phyloP scores from a whole-genome alignment of 352 stramenopile species.

The Globisporangium irregulare region DNA sequence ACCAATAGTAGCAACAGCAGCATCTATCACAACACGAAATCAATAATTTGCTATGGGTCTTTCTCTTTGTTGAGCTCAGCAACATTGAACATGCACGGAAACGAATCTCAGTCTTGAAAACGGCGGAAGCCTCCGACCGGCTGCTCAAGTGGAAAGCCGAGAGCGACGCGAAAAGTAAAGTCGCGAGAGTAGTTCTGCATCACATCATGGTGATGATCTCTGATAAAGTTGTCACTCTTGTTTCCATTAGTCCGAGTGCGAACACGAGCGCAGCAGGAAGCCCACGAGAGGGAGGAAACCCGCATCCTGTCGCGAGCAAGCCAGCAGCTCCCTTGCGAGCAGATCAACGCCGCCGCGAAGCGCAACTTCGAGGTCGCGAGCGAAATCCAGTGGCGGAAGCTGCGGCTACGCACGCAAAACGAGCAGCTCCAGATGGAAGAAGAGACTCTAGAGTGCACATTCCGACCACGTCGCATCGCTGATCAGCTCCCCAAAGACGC shows the following conservation, averaged over 20 bases:
- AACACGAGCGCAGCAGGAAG: slow-evolving; percentile 19
- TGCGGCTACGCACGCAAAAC: slow-evolving; percentile 20
- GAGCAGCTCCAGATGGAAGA: slow-evolving; percentile 26
- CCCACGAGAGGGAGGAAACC: slow-evolving; percentile 24
- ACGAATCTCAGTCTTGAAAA: slow-evolving; percentile 5
- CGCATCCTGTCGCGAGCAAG: slow-evolving; percentile 17
- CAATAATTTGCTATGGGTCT: too few species aligned
- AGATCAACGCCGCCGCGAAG: slow-evolving; percentile 27
- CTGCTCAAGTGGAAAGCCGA: slow-evolving; percentile 12
- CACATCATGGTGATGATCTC: too few species aligned
- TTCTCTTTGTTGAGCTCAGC: background rate
- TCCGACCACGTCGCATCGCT: slow-evolving; percentile 27
- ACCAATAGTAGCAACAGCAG: background rate
- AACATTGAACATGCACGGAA: background rate
- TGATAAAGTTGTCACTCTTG: background rate
- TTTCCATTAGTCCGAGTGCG: slow-evolving; percentile 18
- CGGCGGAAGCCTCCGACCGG: slow-evolving; percentile 3
- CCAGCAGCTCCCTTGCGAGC: slow-evolving; percentile 18
- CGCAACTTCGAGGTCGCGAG: slow-evolving; percentile 36
- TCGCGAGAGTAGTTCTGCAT: background rate
- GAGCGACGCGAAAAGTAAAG: slow-evolving; percentile 12
- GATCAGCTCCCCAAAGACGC: background rate
- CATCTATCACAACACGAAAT: background rate
- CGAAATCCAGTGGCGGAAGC: slow-evolving; percentile 35
- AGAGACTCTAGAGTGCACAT: slow-evolving; percentile 33